phyloP scores from a whole-genome alignment of 257 asterid genomes.

The Perilla frutescens region DNA sequence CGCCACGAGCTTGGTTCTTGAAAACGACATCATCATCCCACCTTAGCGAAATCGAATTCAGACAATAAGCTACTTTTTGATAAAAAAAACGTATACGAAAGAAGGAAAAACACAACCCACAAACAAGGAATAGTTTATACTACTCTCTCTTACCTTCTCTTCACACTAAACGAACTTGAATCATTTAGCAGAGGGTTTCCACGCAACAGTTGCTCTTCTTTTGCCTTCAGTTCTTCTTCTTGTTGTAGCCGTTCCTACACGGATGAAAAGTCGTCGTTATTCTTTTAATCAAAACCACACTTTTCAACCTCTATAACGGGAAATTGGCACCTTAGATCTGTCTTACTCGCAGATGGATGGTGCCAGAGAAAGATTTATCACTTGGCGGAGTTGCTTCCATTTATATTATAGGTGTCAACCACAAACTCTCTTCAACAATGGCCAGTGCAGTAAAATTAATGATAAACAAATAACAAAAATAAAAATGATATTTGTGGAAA shows the following conservation, averaged over 20 bases:
- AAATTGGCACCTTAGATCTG: too few relatives aligned
- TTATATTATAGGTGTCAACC: too few relatives aligned
- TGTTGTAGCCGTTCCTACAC: slow-evolving; percentile 69
- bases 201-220: slow-evolving; percentile 79
- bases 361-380: too few relatives aligned
- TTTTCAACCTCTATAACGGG: not conserved
- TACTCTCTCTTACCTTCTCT: slow-evolving; percentile 62
- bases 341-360: too few relatives aligned
- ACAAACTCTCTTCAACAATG: not conserved
- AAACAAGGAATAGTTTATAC: not conserved
- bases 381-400: too few relatives aligned
- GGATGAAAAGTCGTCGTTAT: slow-evolving; percentile 25
- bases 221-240: slow-evolving; percentile 82
- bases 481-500: too few relatives aligned
- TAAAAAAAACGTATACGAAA: not conserved
- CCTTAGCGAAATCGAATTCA: slow-evolving; percentile 43
- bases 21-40: slow-evolving; percentile 99
- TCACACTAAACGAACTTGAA: slow-evolving; percentile 74
- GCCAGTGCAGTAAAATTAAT: not conserved
- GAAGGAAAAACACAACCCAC: not conserved
- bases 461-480: too few relatives aligned
- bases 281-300: slow-evolving; percentile 9
- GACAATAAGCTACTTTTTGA: not conserved
- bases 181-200: slow-evolving; percentile 87
- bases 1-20: slow-evolving; percentile 97